Conservation (phyloP, 805 yeast species). For the Peterozyma xylosa region DNA sequence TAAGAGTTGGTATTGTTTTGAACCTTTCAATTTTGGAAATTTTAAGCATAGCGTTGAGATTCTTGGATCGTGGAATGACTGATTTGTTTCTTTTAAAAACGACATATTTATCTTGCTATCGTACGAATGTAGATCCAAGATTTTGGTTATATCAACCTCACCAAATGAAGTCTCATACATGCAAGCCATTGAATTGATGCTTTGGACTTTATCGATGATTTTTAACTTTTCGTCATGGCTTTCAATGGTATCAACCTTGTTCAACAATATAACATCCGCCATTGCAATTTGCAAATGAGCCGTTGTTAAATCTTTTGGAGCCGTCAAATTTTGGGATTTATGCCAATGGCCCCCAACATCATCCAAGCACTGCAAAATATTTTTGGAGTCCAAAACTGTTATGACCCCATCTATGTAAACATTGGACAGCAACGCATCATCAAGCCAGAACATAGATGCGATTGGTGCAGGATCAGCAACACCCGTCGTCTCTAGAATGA, state of each 20-base stretch:
- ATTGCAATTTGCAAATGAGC: conserved; percentile 87
- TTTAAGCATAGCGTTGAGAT: conserved; percentile 46
- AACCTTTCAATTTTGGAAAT: conserved; percentile 29
- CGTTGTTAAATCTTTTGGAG: conserved; percentile 50
- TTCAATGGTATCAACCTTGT: conserved; percentile 61
- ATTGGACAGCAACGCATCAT: conserved; percentile 76
- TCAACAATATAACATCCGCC: conserved; percentile 77
- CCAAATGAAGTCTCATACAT: conserved; percentile 65
- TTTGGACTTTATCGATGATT: conserved; percentile 22
- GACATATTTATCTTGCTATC: conserved; percentile 28
- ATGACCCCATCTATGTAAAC: conserved; percentile 89
- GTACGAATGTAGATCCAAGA: conserved; percentile 77
- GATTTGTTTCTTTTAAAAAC: neutral
- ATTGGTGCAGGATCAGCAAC: conserved; percentile 97
- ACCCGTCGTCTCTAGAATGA: conserved; percentile 91
- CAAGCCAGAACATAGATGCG: conserved; percentile 96
- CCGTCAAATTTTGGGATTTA: conserved; percentile 23
- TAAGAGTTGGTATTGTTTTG: conserved; percentile 24
- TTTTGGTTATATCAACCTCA: conserved; percentile 55
- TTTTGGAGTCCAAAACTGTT: conserved; percentile 74
- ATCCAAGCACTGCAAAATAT: conserved; percentile 56
- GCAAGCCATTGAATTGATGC: conserved; percentile 65
- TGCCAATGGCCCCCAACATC: conserved; percentile 75
- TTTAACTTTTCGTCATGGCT: conserved; percentile 15
- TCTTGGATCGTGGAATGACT: conserved; percentile 39